Base-by-base conservation (phyloP, 2,329 filamentous ascomycete species). In the Immersiporthe knoxdaviesiana region DNA sequence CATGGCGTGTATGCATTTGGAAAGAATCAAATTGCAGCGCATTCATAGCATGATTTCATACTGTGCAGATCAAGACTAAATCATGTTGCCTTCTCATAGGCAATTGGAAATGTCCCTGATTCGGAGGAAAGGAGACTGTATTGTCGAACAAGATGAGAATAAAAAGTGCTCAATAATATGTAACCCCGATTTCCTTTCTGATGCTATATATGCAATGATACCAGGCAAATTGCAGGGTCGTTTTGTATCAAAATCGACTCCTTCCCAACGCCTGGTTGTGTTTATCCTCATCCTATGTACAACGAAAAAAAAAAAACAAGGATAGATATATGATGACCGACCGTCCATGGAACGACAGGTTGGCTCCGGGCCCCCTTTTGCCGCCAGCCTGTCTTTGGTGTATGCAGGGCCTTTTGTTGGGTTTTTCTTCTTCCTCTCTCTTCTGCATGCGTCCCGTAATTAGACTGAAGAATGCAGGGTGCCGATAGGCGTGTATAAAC, bases 291-390 rank as follows among this genome's bases (percentile, higher is more conserved):
- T 24, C 27, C 54, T 59, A 37, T 59, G 32, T 59, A 37, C 56
- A 37, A 59, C 5, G 4, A 11, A 47, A 21, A 47, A 47, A 21
- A 21, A 47, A 18, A 47, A 47, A 18, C 12, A 41, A 47, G 41
- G 8, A 47, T 47, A 47, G n/a, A 5, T 2, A 37, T 59, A 30
- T 30, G 32, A 37, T 37, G 56, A 24, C 56, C 44, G 56, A 24
- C 56, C 44, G 27, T 63, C 44, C 41, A 63, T 65, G 63, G 30
- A 24, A 39, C 37, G 47, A 65, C 63, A 65, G 50, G 63, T 27
- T 27, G 52, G 63, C 63, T 56, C 63, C 63, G 35, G 63, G 63
- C 63, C 63, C n/a, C 63, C 63, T 8, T 47, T 47, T 30, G 63
- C 52, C 63, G 47, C 16, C 8, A 59, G 56, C 30, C 30, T 59